phyloP scores from a whole-genome alignment of 768 basidiomycete species.

The Lactifluus volemus region DNA sequence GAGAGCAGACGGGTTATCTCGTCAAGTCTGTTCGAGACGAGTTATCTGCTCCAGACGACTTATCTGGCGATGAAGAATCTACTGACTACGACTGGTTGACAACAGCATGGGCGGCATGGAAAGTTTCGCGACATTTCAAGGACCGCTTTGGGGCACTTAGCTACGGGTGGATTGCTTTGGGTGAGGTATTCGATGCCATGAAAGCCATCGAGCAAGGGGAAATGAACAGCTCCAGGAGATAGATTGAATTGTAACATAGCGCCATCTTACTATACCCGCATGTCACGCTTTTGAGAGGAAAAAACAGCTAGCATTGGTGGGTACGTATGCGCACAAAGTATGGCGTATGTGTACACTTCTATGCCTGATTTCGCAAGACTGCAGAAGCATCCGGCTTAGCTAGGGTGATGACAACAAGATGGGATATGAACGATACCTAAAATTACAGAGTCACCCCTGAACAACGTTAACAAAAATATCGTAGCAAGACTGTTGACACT shows the following conservation, averaged over 20 bases:
- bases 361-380: constrained; percentile 73
- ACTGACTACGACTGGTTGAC: constrained; percentile 34
- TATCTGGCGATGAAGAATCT: constrained; percentile 41
- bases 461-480: constrained; percentile 13
- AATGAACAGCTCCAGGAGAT: constrained; percentile 13
- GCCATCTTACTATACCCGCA: neutral
- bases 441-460: constrained; percentile 94
- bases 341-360: neutral
- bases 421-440: constrained; percentile 48
- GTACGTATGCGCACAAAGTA: neutral
- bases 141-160: constrained; percentile 47
- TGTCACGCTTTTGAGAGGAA: neutral
- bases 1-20: constrained; percentile 46
- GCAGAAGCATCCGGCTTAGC: constrained; percentile 25
- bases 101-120: constrained; percentile 50
- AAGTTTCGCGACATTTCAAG: constrained; percentile 31
- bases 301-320: neutral
- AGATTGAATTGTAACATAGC: neutral
- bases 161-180: constrained; percentile 54
- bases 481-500: constrained; percentile 22
- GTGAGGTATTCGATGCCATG: constrained; percentile 45
- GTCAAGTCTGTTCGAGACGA: constrained; percentile 42
- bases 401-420: constrained; percentile 17
- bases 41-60: constrained; percentile 39
- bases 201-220: constrained; percentile 36